Evolutionary conservation across 805 yeast genomes (phyloP).

Genomic region (Candida insectorum): DNA sequence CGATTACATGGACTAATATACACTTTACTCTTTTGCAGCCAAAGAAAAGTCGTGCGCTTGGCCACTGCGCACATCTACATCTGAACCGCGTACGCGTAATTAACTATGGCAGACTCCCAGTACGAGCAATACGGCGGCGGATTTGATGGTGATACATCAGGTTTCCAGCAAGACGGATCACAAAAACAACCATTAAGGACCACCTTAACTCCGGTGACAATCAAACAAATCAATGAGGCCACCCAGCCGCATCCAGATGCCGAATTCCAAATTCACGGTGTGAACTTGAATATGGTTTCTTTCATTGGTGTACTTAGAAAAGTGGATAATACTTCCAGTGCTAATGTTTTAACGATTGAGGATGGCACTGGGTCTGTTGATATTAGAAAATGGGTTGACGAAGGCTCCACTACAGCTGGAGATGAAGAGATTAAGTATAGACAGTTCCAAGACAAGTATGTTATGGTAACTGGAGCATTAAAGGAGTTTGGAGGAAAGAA

Average conservation of each 20-base stretch:
- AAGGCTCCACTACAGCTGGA: slow-evolving; percentile 23
- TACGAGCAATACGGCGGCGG: slow-evolving; percentile 19
- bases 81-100: too few species aligned
- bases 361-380: slow-evolving; percentile 72
- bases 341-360: slow-evolving; percentile 58
- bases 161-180: slow-evolving; percentile 19
- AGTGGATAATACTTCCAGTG: slow-evolving; percentile 55
- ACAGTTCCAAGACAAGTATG: slow-evolving; percentile 51
- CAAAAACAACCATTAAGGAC: slow-evolving; percentile 25
- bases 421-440: slow-evolving; percentile 30
- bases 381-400: slow-evolving; percentile 58
- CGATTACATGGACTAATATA: slow-evolving; percentile 13
- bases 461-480: slow-evolving; percentile 47
- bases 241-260: slow-evolving; percentile 64
- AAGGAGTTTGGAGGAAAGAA: slow-evolving; percentile 62
- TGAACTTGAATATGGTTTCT: slow-evolving; percentile 60
- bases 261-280: slow-evolving; percentile 55
- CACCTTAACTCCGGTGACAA: slow-evolving; percentile 59
- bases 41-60: too few species aligned
- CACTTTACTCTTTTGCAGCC: neutral
- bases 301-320: slow-evolving; percentile 70
- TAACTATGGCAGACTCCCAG: slow-evolving; percentile 15
- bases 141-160: slow-evolving; percentile 13
- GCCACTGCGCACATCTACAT: too few species aligned
- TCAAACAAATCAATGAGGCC: slow-evolving; percentile 66